phyloP scores from a whole-genome alignment of 2,329 filamentous ascomycete species.

The Biscogniauxia marginata region DNA sequence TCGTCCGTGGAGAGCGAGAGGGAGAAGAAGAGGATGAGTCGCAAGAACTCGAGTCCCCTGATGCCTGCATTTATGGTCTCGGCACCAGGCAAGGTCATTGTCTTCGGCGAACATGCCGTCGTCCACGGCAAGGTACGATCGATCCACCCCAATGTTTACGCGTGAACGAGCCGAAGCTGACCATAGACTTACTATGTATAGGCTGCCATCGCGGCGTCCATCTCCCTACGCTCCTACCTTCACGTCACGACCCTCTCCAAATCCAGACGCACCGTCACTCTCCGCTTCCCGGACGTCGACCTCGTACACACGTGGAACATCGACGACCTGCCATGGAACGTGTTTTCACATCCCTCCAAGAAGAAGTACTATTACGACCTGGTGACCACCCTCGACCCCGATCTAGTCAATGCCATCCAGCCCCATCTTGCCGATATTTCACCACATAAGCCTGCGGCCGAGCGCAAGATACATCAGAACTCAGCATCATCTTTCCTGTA shows the following conservation, averaged over 20 bases:
- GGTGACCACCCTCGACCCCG: constrained; percentile 78
- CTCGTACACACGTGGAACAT: constrained; percentile 93
- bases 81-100: constrained; percentile 95
- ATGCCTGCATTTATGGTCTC: constrained; percentile 97
- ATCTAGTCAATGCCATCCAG: constrained; percentile 76
- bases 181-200: constrained; percentile 31
- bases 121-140: constrained; percentile 86
- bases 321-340: constrained; percentile 81
- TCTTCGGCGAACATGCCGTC: constrained; percentile 97
- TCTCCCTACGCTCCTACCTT: constrained; percentile 93
- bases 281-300: constrained; percentile 89
- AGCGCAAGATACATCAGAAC: constrained; percentile 79
- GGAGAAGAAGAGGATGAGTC: constrained; percentile 42
- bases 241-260: constrained; percentile 94
- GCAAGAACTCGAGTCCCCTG: constrained; percentile 63
- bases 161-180: too few relatives aligned
- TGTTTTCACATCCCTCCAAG: constrained; percentile 76
- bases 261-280: constrained; percentile 80
- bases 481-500: constrained; percentile 89
- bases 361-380: constrained; percentile 95
- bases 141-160: too few relatives aligned
- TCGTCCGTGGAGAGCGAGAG: constrained; percentile 32
- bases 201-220: constrained; percentile 91
- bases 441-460: constrained; percentile 59
- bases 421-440: constrained; percentile 77